Base-by-base conservation (phyloP, 1,284 basidiomycete species). In the Afroboletus lepidellus region DNA sequence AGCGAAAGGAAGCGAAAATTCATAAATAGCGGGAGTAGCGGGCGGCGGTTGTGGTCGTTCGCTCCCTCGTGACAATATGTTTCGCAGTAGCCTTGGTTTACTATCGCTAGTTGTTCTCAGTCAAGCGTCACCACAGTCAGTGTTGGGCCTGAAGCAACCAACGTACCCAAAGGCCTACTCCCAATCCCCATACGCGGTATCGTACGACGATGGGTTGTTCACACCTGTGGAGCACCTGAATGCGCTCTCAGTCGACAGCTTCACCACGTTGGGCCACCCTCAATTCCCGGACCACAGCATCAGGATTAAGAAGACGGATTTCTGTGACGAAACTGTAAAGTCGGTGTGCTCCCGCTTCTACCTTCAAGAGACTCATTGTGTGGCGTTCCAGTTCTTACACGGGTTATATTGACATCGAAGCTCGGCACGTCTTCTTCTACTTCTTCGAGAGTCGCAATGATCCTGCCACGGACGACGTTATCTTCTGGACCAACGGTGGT, bases 401-500 rank as follows among this genome's bases (percentile, higher is more conserved):
- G 2, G 39, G 23, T 41, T 27, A 41, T 24, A n/a, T n/a, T n/a
- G n/a, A n/a, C n/a, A 27, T 41, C 11, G 39, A 41, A n/a, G 39
- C 24, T 16, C 16, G 18, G 27, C 39, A 41, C 54, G 75, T 84
- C 63, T 93, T 91, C 75, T 93, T 93, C 24, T 41, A 41, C 39
- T 41, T 41, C 16, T 41, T 41, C n/a, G 39, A 27, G 69, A 88
- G 85, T 47, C 73, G 89, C 52, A 75, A 77, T 38, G 74, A 85
- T 54, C 89, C 90, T 2, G 76, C 77, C 18, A 33, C 12, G 73
- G 39, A 41, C 24, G 39, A 41, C 27, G 23, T 87, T 3, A 75
- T 85, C 72, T 81, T 85, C 77, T 86, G 84, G 84, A 85, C 84
- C 51, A 86, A 86, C 54, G 39, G 39, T 7, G 38, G 38, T 41